Evolutionary conservation across 1,284 basidiomycete genomes (phyloP).

Genomic region (Ceratobasidium sp.): DNA sequence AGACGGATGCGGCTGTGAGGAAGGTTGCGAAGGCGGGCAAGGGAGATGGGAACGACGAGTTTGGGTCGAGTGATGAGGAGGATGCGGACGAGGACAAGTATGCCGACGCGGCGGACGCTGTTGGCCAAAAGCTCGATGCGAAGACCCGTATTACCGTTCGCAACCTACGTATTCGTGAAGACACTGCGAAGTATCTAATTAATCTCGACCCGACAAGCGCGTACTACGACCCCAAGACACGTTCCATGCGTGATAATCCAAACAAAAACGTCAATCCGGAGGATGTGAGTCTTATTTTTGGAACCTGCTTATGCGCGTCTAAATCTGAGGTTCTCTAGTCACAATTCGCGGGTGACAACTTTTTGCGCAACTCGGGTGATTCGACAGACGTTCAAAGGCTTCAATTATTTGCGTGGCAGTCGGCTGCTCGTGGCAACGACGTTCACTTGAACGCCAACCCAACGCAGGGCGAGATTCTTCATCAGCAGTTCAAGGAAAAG

Average conservation of each 20-base stretch:
- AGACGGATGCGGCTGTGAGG: slow-evolving; percentile 82
- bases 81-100: slow-evolving; percentile 97
- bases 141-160: slow-evolving; percentile 98
- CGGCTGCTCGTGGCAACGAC: slow-evolving; percentile 90
- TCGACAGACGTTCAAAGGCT: slow-evolving; percentile 90
- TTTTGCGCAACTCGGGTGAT: slow-evolving; percentile 89
- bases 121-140: slow-evolving; percentile 96
- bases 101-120: slow-evolving; percentile 95
- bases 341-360: slow-evolving; percentile 96
- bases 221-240: slow-evolving; percentile 99
- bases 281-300: slow-evolving; percentile 67
- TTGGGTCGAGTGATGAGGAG: slow-evolving; percentile 95
- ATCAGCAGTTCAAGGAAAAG: slow-evolving; percentile 90
- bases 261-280: slow-evolving; percentile 78
- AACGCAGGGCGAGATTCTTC: slow-evolving; percentile 92
- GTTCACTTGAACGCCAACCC: slow-evolving; percentile 97
- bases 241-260: slow-evolving; percentile 99
- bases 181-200: slow-evolving; percentile 98
- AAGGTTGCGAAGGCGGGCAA: slow-evolving; percentile 82
- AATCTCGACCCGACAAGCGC: slow-evolving; percentile 96
- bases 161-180: slow-evolving; percentile 98
- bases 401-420: slow-evolving; percentile 98
- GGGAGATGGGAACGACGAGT: slow-evolving; percentile 81
- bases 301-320: slow-evolving; percentile 38
- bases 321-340: slow-evolving; percentile 62